Evolutionary conservation across 2,329 filamentous ascomycete genomes (phyloP).

Genomic region (Stylonectria norvegica): DNA sequence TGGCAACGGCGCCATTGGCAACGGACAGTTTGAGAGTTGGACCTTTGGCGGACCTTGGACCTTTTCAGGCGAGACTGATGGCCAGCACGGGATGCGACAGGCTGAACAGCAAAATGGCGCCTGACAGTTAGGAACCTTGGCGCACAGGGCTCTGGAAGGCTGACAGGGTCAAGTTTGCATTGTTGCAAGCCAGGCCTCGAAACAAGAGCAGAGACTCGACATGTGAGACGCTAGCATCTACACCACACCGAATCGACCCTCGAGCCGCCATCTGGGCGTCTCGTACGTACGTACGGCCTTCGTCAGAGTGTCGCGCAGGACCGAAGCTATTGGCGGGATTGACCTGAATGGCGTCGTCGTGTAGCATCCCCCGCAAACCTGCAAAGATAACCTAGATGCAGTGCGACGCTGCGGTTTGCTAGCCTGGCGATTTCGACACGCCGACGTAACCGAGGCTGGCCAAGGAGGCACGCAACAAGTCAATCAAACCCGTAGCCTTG

Average conservation of each 20-base stretch:
- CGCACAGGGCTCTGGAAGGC: no score
- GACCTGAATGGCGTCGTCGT: conserved; percentile 16
- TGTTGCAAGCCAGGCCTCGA: background rate
- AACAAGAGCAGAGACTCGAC: conserved; percentile 1
- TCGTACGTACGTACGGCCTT: conserved; percentile 2
- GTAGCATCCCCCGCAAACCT: conserved; percentile 17
- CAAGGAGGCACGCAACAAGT: background rate
- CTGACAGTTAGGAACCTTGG: no score
- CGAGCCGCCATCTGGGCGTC: conserved; percentile 6
- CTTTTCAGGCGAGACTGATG: background rate
- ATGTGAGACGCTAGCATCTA: conserved; percentile 15
- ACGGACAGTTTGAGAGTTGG: background rate
- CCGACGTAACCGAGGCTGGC: background rate
- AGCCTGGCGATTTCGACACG: background rate
- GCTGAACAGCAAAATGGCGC: background rate
- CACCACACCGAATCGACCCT: conserved; percentile 7
- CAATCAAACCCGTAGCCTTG: background rate
- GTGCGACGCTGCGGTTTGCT: background rate
- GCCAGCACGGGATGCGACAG: background rate
- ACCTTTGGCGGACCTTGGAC: no score
- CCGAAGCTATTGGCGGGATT: conserved; percentile 2
- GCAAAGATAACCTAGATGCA: background rate
- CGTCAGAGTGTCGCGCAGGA: conserved; percentile 5
- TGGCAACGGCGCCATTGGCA: conserved; percentile 4
- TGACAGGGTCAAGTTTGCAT: no score